Evolutionary conservation across 768 basidiomycete genomes (phyloP), one percentile per base, ranked within the genome.

Genomic region (Phanerochaete sordida): DNA sequence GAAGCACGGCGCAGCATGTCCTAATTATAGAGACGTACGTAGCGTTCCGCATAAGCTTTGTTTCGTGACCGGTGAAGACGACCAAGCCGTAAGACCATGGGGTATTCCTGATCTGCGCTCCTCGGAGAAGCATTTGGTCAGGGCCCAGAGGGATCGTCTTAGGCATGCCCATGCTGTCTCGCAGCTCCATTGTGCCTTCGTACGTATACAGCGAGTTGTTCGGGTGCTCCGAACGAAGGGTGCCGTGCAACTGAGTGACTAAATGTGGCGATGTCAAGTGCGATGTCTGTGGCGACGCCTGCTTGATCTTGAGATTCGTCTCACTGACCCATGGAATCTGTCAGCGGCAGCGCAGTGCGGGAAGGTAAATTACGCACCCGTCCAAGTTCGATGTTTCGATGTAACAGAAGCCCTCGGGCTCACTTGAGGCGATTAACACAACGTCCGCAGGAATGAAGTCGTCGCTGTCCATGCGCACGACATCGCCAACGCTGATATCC

Each of bases 301-400:
- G 95, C 70, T 99, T 99, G 75, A 99, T 98, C 78, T 98, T 99
- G 66, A 99, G 82, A 69, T 98, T 98, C 3, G 97, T 99, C 77
- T 98, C 97, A 26, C 94, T 54, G 8, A 94, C 23, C 1, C 12
- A 44, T 3, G 21, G 23, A 23, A 4, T 12, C 19, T 9, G 19
- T 43, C 5, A 19, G 39, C 19, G 39, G 39, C 39, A 43, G 39
- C 19, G 39, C 39, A n/a, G n/a, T 12, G 39, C 11, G 19, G 8
- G 8, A 4, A 23, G 19, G 19, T 4, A 31, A n/a, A 4, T 8
- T 76, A 65, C 79, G 62, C 57, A 95, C 94, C 96, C 97, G 68
- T 99, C 97, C 27, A 99, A 81, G 72, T 99, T 99, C 7, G 92
- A 91, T 0, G 97, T 99, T 74, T 99, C 97, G 62, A 98, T 93